Evolutionary conservation across 331 rosid genomes (phyloP).

Genomic region (Telfairia occidentalis): DNA sequence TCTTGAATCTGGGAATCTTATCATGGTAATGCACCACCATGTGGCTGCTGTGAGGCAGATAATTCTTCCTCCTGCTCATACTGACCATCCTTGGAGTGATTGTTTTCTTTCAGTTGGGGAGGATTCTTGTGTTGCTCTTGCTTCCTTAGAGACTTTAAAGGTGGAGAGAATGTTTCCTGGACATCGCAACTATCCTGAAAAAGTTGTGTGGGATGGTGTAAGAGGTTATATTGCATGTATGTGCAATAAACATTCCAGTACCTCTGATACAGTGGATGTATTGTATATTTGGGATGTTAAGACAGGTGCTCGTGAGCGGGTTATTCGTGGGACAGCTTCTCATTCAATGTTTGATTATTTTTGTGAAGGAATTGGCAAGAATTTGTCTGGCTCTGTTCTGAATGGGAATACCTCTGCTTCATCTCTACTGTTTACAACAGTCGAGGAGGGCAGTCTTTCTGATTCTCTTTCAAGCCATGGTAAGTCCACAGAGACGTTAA

Average conservation of each 20-base stretch:
- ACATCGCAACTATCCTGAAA: conserved; percentile 67
- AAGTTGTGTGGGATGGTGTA: conserved; percentile 88
- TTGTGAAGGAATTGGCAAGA: conserved; percentile 63
- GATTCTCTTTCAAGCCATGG: conserved; percentile 31
- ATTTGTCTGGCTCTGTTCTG: conserved; percentile 45
- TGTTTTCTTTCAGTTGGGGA: conserved; percentile 94
- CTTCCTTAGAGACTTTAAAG: conserved; percentile 71
- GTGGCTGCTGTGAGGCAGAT: conserved; percentile 87
- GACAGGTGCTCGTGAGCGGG: conserved; percentile 81
- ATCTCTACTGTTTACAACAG: conserved; percentile 54
- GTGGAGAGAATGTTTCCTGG: conserved; percentile 98
- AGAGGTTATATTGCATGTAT: conserved; percentile 85
- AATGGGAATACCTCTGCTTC: conserved; percentile 89
- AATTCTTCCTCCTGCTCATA: conserved; percentile 60
- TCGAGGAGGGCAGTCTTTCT: conserved; percentile 60
- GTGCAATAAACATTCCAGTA: conserved; percentile 47
- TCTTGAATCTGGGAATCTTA: conserved; percentile 57
- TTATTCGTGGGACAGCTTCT: conserved; percentile 79
- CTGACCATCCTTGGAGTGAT: conserved; percentile 67
- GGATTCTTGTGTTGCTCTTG: conserved; percentile 79
- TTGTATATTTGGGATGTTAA: conserved; percentile 87
- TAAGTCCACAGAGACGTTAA: conserved; percentile 31
- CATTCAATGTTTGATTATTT: conserved; percentile 88
- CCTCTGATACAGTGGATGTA: conserved; percentile 50
- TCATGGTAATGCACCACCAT: conserved; percentile 84